Conservation (phyloP, 129 eudicot genomes). For the Centrapalus pauciflorus region DNA sequence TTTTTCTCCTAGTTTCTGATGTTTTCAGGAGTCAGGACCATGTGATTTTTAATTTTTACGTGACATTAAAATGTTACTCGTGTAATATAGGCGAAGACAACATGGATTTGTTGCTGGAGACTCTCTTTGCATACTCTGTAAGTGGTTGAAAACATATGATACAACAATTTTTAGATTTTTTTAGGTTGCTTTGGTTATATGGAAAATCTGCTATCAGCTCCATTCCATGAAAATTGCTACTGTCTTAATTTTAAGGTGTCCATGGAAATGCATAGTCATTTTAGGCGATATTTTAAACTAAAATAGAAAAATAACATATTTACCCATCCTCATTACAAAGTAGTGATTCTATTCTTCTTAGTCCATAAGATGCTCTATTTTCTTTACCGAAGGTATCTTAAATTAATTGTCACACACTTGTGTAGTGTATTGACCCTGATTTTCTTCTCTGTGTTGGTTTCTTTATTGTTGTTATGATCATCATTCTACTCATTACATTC, state of each 20-base stretch:
- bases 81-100: slow-evolving; percentile 65
- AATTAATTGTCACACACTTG: neutral
- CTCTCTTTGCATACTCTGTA: slow-evolving; percentile 68
- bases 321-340: neutral
- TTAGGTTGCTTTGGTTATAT: neutral
- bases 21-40: slow-evolving; percentile 3
- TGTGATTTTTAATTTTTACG: neutral
- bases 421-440: too few species aligned
- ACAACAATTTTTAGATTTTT: neutral
- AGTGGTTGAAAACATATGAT: slow-evolving; percentile 23
- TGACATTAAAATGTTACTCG: slow-evolving; percentile 10
- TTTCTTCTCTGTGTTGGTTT: too few species aligned
- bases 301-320: neutral
- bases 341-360: too few species aligned
- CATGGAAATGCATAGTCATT: neutral
- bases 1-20: neutral
- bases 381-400: too few species aligned
- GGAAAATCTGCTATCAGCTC: neutral
- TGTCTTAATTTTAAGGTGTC: neutral
- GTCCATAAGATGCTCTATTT: neutral
- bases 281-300: neutral
- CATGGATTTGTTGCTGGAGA: slow-evolving; percentile 68
- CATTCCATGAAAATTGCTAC: neutral
- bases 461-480: neutral
- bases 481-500: neutral